A percentile compares a stretch with the other conserved stretches of the same genome.
These are phyloP conservation scores for Nissolia schottii DNA, from an alignment of 306 rosid species.

Conservation along the genomic window DNA sequence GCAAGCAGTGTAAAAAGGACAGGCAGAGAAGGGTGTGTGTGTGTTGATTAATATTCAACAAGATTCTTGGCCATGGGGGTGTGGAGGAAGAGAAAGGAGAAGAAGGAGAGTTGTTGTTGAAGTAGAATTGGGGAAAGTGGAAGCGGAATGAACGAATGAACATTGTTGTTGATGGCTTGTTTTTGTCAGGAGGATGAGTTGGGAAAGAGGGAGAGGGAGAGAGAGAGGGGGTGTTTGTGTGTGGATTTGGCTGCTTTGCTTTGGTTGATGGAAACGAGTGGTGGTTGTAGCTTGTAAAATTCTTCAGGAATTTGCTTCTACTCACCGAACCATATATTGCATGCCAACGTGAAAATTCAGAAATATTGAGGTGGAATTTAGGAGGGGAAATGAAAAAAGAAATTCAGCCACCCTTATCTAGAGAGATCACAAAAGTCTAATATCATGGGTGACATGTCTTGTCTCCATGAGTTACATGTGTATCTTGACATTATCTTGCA, in stretches of 20 bases:
- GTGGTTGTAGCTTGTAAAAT: slow-evolving; percentile 22
- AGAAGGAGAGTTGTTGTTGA: neutral
- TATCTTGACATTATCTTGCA: neutral
- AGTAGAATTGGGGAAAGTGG: slow-evolving; percentile 13
- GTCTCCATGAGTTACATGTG: neutral
- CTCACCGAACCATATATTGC: slow-evolving; percentile 8
- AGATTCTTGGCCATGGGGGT: slow-evolving; percentile 56
- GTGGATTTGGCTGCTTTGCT: slow-evolving; percentile 48
- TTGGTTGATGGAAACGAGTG: slow-evolving; percentile 50
- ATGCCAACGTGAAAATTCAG: neutral
- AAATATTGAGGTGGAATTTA: slow-evolving; percentile 1
- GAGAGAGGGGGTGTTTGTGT: neutral
- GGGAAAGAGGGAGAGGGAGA: slow-evolving; percentile 19
- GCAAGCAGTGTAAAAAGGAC: neutral
- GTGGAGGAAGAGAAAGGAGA: slow-evolving; percentile 26
- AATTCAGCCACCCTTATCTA: slow-evolving; percentile 13
- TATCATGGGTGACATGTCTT: neutral
- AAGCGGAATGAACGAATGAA: slow-evolving; percentile 25
- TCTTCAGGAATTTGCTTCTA: neutral
- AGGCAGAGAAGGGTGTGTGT: neutral
- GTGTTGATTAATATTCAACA: slow-evolving; percentile 45
- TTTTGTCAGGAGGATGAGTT: slow-evolving; percentile 8
- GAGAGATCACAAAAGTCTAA: neutral
- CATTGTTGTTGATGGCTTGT: slow-evolving; percentile 21
- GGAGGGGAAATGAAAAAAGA: no score